These are phyloP conservation scores for Capronia epimyces DNA, from an alignment of 2,329 filamentous ascomycete species.

Conservation along the genomic window DNA sequence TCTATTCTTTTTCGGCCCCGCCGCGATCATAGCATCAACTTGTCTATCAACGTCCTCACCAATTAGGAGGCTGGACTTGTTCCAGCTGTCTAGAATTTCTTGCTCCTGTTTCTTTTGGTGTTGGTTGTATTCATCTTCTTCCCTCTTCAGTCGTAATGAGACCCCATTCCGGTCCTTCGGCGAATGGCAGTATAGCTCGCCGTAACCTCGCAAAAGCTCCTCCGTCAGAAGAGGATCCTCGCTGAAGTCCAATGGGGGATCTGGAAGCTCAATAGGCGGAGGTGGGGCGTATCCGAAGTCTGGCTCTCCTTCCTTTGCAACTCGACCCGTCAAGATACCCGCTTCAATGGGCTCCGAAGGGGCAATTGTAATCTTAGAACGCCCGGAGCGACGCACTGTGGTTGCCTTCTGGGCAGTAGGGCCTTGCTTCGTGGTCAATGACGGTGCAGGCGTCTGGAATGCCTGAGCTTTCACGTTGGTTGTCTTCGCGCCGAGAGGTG, in stretches of 20 bases:
- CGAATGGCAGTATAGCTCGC: constrained; percentile 45
- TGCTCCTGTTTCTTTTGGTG: constrained; percentile 58
- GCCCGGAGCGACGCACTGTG: constrained; percentile 57
- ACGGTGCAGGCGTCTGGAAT: constrained; percentile 61
- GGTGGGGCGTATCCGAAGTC: constrained; percentile 91
- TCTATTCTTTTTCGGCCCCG: constrained; percentile 50
- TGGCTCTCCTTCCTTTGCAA: constrained; percentile 55
- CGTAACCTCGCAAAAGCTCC: constrained; percentile 51
- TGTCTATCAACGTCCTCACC: constrained; percentile 40
- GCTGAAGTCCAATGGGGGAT: constrained; percentile 42
- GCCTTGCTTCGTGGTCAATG: constrained; percentile 55
- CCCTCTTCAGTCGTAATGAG: constrained; percentile 56
- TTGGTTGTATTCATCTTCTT: constrained; percentile 64
- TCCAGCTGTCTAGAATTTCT: constrained; percentile 30
- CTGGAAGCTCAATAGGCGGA: constrained; percentile 48
- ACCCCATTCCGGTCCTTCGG: constrained; percentile 52
- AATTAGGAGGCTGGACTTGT: constrained; percentile 24
- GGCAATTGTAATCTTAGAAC: constrained; percentile 46
- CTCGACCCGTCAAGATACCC: constrained; percentile 26
- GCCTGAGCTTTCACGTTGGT: constrained; percentile 81
- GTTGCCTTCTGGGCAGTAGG: constrained; percentile 58
- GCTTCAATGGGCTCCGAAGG: constrained; percentile 39
- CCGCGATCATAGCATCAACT: constrained; percentile 61
- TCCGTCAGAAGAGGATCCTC: constrained; percentile 49
- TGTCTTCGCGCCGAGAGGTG: constrained; percentile 86